Evolutionary conservation across 1,284 basidiomycete species (phyloP), one percentile per base, ranked within the genome.

Genomic region (Ceratobasidium sp.): DNA sequence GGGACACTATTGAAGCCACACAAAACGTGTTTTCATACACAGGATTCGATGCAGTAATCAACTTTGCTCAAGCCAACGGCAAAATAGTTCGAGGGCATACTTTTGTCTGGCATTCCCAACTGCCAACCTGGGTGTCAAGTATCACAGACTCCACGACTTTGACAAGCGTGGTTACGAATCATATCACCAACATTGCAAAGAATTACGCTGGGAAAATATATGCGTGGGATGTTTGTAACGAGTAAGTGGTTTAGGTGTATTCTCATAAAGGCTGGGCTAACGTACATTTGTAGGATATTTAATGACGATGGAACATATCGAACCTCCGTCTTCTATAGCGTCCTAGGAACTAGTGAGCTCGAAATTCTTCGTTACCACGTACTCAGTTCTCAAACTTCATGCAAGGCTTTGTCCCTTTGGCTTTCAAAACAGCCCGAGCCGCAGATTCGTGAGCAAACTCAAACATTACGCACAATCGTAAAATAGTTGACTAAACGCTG

Each of bases 211-310:
- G 71, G 1, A 72, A 72, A 58, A 64, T 72, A 28, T 84, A 83
- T 73, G 73, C 83, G 79, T 83, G 83, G 83, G 83, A 84, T 76
- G 82, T 84, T 13, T 61, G 78, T 76, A 83, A 83, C 80, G 82
- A 59, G 46, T 49, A 49, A 49, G 16, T 6, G 46, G 16, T 7
- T 49, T 49, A 6, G 21, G 16, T 23, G 6, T 18, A n/a, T 49
- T 49, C 16, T 23, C 46, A 14, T 14, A 49, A 3, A 18, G 4
- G 16, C 46, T 49, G 16, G 16, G 16, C 46, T 23, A 18, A n/a
- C 16, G 16, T 49, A 38, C 11, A 11, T 8, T n/a, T 14, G 16
- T 14, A 49, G 46, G 44, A 66, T 66, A 18, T 54, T 66, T 30
- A 66, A 75, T 46, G 74, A 75, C n/a, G 73, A 76, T 30, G 75